Conservation (phyloP, 1,284 basidiomycete genomes). For the Pseudozyma hubeiensis region DNA sequence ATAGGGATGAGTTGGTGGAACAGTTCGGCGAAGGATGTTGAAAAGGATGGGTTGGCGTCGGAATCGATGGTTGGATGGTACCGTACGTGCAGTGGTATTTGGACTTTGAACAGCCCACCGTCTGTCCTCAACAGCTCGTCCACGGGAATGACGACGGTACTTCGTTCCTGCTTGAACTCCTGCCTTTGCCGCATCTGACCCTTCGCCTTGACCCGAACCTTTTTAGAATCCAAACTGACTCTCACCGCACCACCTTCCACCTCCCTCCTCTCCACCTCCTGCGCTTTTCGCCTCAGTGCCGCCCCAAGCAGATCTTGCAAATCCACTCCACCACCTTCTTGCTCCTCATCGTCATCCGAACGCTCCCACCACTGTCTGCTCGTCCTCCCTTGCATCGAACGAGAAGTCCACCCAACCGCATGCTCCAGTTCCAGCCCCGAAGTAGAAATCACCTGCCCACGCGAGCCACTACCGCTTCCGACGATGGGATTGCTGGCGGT, state of each 20-base stretch:
- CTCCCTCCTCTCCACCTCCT: neutral
- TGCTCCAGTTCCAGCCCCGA: slow-evolving; percentile 18
- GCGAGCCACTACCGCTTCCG: neutral
- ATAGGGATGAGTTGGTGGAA: neutral
- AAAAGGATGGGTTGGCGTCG: neutral
- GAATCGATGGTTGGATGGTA: slow-evolving; percentile 9
- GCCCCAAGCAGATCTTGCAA: slow-evolving; percentile 7
- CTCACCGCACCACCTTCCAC: neutral
- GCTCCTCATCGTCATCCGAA: neutral
- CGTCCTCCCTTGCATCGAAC: neutral
- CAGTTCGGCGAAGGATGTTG: neutral
- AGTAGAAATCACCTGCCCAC: neutral
- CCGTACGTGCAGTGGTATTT: slow-evolving; percentile 23
- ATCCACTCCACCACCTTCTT: neutral
- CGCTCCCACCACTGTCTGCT: slow-evolving; percentile 15
- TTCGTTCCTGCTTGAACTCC: neutral
- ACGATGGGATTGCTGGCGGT: slow-evolving; percentile 14
- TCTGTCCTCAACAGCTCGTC: slow-evolving; percentile 6
- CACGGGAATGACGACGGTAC: neutral
- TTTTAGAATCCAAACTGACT: neutral
- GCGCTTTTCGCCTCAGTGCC: neutral
- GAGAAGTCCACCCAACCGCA: slow-evolving; percentile 16
- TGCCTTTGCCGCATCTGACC: neutral
- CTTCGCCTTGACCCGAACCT: neutral
- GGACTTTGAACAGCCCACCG: neutral